phyloP scores from a whole-genome alignment of 1,284 basidiomycete species.

The Takashimella koratensis region DNA sequence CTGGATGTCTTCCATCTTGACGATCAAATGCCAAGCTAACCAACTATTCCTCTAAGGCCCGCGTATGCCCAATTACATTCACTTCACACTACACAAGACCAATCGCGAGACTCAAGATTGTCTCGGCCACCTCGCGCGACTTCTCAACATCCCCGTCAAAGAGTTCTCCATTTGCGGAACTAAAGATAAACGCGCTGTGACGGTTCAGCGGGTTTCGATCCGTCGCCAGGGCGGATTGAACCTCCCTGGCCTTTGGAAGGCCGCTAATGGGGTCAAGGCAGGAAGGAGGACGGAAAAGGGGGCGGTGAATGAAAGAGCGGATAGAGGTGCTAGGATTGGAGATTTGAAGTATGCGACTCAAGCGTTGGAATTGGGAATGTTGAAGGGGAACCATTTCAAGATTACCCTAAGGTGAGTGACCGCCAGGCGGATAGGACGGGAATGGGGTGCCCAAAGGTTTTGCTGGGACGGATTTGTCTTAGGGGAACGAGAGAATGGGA shows the following conservation, averaged over 20 bases:
- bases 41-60: slow-evolving; percentile 11
- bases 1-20: neutral
- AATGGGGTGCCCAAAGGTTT: too few species aligned
- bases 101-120: slow-evolving; percentile 98
- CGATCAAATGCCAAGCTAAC: too few species aligned
- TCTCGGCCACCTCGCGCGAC: slow-evolving; percentile 70
- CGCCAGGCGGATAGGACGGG: neutral
- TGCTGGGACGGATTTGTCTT: too few species aligned
- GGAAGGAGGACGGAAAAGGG: slow-evolving; percentile 59
- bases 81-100: slow-evolving; percentile 95
- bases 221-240: slow-evolving; percentile 68
- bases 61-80: slow-evolving; percentile 69
- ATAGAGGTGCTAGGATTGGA: slow-evolving; percentile 81
- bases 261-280: slow-evolving; percentile 62
- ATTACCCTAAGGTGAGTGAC: slow-evolving; percentile 81
- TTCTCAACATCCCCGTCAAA: slow-evolving; percentile 68
- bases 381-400: slow-evolving; percentile 92
- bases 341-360: slow-evolving; percentile 81
- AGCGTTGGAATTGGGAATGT: slow-evolving; percentile 83
- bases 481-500: too few species aligned
- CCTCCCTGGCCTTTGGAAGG: slow-evolving; percentile 78
- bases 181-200: slow-evolving; percentile 97
- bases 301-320: slow-evolving; percentile 68
- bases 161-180: slow-evolving; percentile 90
- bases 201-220: slow-evolving; percentile 85